These are phyloP conservation scores for Blastocystis sp. DNA, from an alignment of 352 stramenopile species.

Conservation along the genomic window DNA sequence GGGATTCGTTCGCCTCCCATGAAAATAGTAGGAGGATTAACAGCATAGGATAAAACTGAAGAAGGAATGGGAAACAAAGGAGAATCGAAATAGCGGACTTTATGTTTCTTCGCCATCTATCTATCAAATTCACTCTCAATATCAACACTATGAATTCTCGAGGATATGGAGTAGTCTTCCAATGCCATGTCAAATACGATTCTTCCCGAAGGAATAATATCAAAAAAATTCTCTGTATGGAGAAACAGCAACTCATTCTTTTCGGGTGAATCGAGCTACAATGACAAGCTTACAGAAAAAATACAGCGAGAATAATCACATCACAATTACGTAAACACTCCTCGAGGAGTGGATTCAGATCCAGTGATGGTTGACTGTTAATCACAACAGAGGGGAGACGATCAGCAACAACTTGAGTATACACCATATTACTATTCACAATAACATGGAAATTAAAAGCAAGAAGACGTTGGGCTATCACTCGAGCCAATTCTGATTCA, in stretches of 20 bases:
- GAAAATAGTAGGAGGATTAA: constrained; percentile 1
- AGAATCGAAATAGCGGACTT: not conserved
- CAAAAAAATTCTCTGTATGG: not conserved
- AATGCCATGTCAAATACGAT: constrained; percentile 12
- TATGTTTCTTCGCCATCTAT: not conserved
- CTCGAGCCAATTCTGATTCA: not conserved
- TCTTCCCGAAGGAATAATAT: not conserved
- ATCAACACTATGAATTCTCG: not conserved
- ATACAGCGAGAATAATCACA: constrained; percentile 16
- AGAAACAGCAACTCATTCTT: not conserved
- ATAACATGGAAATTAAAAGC: constrained; percentile 13
- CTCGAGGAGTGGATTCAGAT: not conserved
- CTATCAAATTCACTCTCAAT: not conserved
- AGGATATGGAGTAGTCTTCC: constrained; percentile 1
- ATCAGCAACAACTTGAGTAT: not conserved
- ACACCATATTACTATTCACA: not conserved
- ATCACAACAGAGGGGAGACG: not conserved
- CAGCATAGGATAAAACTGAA: not conserved
- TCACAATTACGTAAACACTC: not conserved
- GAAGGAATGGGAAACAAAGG: constrained; percentile 16
- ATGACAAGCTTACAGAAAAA: too few species aligned
- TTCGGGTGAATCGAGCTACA: not conserved
- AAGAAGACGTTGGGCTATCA: not conserved
- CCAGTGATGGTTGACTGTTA: not conserved
- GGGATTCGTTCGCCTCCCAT: not conserved